Base-by-base conservation (phyloP, 345 rosid genomes). In the Lepidium africanum region DNA sequence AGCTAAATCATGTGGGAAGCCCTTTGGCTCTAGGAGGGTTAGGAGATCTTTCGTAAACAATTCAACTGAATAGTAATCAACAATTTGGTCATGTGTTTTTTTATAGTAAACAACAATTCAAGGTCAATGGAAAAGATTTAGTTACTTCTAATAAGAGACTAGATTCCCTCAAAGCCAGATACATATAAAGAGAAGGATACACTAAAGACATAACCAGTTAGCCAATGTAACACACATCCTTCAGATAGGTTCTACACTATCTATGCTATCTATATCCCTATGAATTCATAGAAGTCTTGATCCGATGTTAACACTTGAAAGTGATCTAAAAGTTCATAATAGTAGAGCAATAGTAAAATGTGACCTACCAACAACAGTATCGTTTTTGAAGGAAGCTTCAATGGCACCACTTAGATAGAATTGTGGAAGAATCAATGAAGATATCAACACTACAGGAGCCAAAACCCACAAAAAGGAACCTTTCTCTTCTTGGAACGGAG, bases 381-480 rank as follows among this genome's bases (percentile, higher is more conserved):
- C 84, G 35, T 90, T 82, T 84, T 70, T 83, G 21, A 85, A 50
- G 33, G 81, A 46, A 19, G 78, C 78, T 66, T 84, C 91, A 30
- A 90, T 75, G 53, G 72, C 79, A 69, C 76, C 69, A 52, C 82
- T 80, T 5, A 90, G 73, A 78, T 84, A 85, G 71, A 87, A 83
- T 75, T 90, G 97, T 0, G 93, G 97, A 73, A 90, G 65, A 68
- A 86, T 78, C 79, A 92, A 59, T 0, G 93, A 90, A 0, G 86
- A 58, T 37, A 86, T 83, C 71, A 92, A 80, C 0, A 80, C 85
- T 40, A 77, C 75, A 17, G 97, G 97, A 13, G 87, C 96, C 80
- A 88, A 70, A 68, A 85, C 32, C 97, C 96, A 92, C 35, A 88
- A 76, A 48, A 83, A 84, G 1, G 94, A 90, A 45, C 86, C 87